phyloP scores from a whole-genome alignment of 2,329 filamentous ascomycete species.

The Xylaria sp. region DNA sequence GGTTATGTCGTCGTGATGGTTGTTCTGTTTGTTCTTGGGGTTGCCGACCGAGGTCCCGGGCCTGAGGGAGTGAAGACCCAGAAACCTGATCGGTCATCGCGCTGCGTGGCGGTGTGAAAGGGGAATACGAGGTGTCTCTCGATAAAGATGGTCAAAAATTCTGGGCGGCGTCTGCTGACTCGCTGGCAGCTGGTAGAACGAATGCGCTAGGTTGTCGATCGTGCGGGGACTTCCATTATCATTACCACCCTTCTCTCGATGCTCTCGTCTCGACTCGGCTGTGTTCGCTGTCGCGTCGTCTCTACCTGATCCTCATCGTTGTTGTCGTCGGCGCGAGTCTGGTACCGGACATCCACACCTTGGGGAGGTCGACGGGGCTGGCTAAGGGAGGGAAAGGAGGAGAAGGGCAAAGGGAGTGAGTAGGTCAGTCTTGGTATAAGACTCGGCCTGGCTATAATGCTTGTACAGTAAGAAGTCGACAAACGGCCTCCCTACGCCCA shows the following conservation, averaged over 20 bases:
- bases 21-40: constrained; percentile 21
- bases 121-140: constrained; percentile 43
- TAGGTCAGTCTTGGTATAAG: not conserved
- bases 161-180: constrained; percentile 39
- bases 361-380: constrained; percentile 14
- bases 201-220: constrained; percentile 41
- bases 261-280: constrained; percentile 19
- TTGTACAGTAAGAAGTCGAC: constrained; percentile 6
- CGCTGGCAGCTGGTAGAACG: constrained; percentile 36
- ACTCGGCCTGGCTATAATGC: constrained; percentile 33
- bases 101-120: constrained; percentile 45
- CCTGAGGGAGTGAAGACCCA: constrained; percentile 57
- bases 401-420: not conserved
- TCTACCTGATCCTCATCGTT: constrained; percentile 40
- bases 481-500: no score
- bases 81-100: constrained; percentile 53
- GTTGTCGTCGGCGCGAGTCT: constrained; percentile 31
- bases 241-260: constrained; percentile 34
- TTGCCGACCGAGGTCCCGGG: constrained; percentile 43
- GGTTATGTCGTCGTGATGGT: constrained; percentile 34
- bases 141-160: constrained; percentile 35
- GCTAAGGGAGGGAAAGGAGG: constrained; percentile 16
- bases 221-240: constrained; percentile 40
- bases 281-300: constrained; percentile 31
- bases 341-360: constrained; percentile 29